Evolutionary conservation across 345 rosid species (phyloP).

Genomic region (Populus alba): DNA sequence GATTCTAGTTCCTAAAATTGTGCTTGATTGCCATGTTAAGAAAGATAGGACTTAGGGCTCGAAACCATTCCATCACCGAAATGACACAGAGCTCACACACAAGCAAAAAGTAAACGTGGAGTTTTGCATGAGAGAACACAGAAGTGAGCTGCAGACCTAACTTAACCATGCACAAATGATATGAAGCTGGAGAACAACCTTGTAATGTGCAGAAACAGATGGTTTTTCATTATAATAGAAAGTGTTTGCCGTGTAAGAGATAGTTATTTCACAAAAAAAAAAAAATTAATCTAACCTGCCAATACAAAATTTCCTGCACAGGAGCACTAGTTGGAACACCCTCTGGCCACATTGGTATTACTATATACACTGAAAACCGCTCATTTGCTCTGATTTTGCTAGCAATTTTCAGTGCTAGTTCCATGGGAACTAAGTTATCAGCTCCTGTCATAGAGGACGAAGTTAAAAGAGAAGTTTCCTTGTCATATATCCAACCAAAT

Average conservation of each 20-base stretch:
- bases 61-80: no score
- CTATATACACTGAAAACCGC: conserved; percentile 50
- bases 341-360: conserved; percentile 77
- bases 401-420: conserved; percentile 59
- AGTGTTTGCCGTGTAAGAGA: neutral
- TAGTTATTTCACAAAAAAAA: neutral
- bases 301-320: conserved; percentile 67
- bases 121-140: no score
- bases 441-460: conserved; percentile 43
- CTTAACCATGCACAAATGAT: neutral
- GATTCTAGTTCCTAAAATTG: no score
- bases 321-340: conserved; percentile 58
- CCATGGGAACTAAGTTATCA: conserved; percentile 64
- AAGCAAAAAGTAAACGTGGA: neutral
- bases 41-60: no score
- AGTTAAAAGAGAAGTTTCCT: neutral
- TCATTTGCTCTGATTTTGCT: conserved; percentile 55
- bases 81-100: no score
- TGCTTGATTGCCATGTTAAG: no score
- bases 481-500: neutral
- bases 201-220: neutral
- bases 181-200: neutral
- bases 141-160: neutral
- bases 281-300: conserved; percentile 48
- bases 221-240: neutral